Evolutionary conservation across 1,284 basidiomycete species (phyloP), one percentile per base, ranked within the genome.

Genomic region (Ustilago lituana): DNA sequence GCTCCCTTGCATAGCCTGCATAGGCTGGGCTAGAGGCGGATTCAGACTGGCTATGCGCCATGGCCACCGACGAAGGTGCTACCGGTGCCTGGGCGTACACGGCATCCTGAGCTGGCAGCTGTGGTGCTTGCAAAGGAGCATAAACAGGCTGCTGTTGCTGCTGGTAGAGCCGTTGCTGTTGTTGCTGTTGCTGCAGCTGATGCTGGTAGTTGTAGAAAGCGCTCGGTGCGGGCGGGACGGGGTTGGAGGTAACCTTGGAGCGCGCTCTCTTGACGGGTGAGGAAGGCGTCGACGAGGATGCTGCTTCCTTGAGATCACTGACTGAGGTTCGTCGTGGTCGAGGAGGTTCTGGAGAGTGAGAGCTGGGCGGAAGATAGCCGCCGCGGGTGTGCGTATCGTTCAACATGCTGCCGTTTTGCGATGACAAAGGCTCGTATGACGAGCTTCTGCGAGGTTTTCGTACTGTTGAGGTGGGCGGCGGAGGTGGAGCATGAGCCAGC

Each of bases 401-500:
- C 17, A 49, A 56, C 32, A 41, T 35, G 47, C 41, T 26, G 31
- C 44, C 50, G 10, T 55, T 62, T 17, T 49, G 48, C n/a, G 33
- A 36, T 5, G 53, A 52, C 20, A 68, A 37, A 27, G 65, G 64
- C 24, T 65, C 65, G 36, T 58, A 61, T 8, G 75, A 77, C 8
- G 59, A 62, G 46, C 64, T 67, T 24, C 69, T 51, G n/a, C 57
- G 69, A 33, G 55, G 54, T 45, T 57, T 63, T 15, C 62, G 58
- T 12, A 57, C 51, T 11, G 53, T 15, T 6, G 55, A 36, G 0
- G 54, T 26, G 5, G 73, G 72, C 24, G 74, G 74, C 20, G 74
- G 74, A 20, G 74, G 68, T 12, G 74, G 74, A 4, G 74, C 74
- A 36, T 72, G 69, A 5, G 74, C 72, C 24, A 74, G 65, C 74